These are phyloP conservation scores for Cyathus striatus DNA, from an alignment of 768 basidiomycete genomes.

Conservation along the genomic window DNA sequence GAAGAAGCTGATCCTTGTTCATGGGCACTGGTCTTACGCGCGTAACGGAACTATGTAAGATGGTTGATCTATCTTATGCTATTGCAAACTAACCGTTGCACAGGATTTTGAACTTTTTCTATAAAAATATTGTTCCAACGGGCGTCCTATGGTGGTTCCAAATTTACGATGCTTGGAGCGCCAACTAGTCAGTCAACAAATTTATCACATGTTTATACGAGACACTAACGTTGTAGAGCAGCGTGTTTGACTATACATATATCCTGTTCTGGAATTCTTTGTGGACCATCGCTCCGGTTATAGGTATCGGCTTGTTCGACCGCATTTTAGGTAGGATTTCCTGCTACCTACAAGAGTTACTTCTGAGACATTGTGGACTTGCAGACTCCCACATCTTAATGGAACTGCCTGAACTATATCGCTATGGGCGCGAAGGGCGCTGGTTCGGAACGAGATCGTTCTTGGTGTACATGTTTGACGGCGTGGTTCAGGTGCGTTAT, in stretches of 20 bases:
- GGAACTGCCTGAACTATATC: constrained; percentile 87
- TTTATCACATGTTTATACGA: background rate
- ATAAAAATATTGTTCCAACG: constrained; percentile 96
- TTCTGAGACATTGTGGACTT: constrained; percentile 4
- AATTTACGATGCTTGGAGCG: constrained; percentile 93
- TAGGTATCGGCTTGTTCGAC: constrained; percentile 94
- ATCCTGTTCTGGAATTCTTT: constrained; percentile 97
- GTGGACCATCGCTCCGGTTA: constrained; percentile 88
- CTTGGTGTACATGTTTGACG: constrained; percentile 76
- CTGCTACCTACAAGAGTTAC: background rate
- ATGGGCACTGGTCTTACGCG: constrained; percentile 98
- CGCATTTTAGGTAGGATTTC: constrained; percentile 66
- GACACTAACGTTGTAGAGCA: constrained; percentile 3
- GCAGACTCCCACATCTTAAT: constrained; percentile 80
- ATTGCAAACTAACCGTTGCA: background rate
- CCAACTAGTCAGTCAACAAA: constrained; percentile 67
- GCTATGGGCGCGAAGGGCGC: constrained; percentile 69
- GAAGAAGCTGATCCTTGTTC: constrained; percentile 87
- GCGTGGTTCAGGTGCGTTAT: constrained; percentile 64
- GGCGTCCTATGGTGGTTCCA: constrained; percentile 98
- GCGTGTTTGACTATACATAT: constrained; percentile 83
- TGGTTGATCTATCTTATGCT: background rate
- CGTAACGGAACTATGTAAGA: constrained; percentile 91
- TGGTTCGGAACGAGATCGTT: constrained; percentile 78
- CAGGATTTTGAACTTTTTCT: constrained; percentile 97